Evolutionary conservation across 1,284 basidiomycete genomes (phyloP).

Genomic region (Peniophora sp.): DNA sequence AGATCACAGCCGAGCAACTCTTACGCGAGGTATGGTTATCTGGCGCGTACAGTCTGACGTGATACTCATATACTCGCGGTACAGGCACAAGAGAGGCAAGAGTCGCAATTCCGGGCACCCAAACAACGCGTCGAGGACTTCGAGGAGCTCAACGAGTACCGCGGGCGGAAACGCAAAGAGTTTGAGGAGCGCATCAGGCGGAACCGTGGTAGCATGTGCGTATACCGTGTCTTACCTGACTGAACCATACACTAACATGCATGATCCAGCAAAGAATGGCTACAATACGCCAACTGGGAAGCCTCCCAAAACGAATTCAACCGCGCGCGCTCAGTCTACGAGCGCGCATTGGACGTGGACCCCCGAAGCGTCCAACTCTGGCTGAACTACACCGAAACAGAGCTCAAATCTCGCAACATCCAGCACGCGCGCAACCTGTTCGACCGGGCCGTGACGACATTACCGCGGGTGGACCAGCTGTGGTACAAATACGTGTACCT

Average conservation of each 20-base stretch:
- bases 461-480: conserved; percentile 90
- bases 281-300: conserved; percentile 82
- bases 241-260: too few relatives aligned
- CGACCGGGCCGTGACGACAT: conserved; percentile 91
- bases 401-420: conserved; percentile 94
- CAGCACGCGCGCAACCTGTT: conserved; percentile 96
- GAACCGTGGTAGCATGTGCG: conserved; percentile 79
- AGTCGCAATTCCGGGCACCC: conserved; percentile 85
- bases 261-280: conserved; percentile 81
- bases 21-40: conserved; percentile 72
- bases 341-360: conserved; percentile 95
- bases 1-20: conserved; percentile 98
- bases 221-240: too few relatives aligned
- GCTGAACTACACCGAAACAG: conserved; percentile 97
- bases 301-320: conserved; percentile 97
- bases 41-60: not conserved
- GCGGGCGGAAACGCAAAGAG: conserved; percentile 90
- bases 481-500: conserved; percentile 99
- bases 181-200: conserved; percentile 94
- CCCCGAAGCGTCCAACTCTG: conserved; percentile 85
- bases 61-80: conserved; percentile 2
- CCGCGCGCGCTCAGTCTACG: conserved; percentile 89
- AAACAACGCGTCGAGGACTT: conserved; percentile 94
- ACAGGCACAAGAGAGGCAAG: conserved; percentile 94
- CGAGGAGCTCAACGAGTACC: conserved; percentile 95